A percentile compares a stretch with the other conserved stretches of the same genome.
Conservation (phyloP, 768 basidiomycete genomes). For the Neoboletus magnificus region DNA sequence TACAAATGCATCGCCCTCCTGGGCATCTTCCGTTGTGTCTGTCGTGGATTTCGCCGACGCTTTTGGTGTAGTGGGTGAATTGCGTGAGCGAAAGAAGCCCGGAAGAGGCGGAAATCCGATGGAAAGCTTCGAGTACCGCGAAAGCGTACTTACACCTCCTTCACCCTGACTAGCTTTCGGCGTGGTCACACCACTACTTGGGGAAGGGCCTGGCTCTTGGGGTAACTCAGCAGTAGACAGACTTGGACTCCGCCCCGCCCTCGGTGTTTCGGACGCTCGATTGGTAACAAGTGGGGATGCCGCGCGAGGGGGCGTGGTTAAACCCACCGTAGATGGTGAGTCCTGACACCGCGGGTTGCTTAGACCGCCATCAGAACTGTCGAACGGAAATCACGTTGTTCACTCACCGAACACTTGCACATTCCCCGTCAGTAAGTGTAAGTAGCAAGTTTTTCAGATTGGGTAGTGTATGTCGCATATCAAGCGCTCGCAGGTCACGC, state of each 20-base stretch:
- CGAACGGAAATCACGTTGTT: background rate
- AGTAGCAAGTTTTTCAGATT: slow-evolving; percentile 94
- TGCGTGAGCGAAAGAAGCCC: slow-evolving; percentile 59
- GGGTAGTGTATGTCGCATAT: slow-evolving; percentile 93
- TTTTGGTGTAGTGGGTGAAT: slow-evolving; percentile 43
- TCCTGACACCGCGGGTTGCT: slow-evolving; percentile 21
- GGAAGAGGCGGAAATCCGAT: slow-evolving; percentile 62
- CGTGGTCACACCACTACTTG: slow-evolving; percentile 55
- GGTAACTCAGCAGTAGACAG: slow-evolving; percentile 20
- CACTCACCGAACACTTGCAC: slow-evolving; percentile 45
- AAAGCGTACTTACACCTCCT: slow-evolving; percentile 27
- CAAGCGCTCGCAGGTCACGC: slow-evolving; percentile 81
- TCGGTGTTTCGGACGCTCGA: slow-evolving; percentile 26
- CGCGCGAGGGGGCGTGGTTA: slow-evolving; percentile 23
- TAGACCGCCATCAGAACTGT: slow-evolving; percentile 11
- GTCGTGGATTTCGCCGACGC: slow-evolving; percentile 20
- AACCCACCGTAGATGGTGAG: slow-evolving; percentile 19
- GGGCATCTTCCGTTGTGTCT: slow-evolving; percentile 19
- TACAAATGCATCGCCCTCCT: slow-evolving; percentile 17
- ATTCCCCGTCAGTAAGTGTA: slow-evolving; percentile 74
- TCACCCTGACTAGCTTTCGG: slow-evolving; percentile 43
- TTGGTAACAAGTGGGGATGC: slow-evolving; percentile 12
- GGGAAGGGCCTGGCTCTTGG: slow-evolving; percentile 39
- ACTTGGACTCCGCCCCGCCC: slow-evolving; percentile 19
- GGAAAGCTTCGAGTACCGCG: slow-evolving; percentile 40